Evolutionary conservation across 495 filamentous ascomycete species (phyloP), one percentile per base, ranked within the genome.

Genomic region (Hypoxylon lenormandii): DNA sequence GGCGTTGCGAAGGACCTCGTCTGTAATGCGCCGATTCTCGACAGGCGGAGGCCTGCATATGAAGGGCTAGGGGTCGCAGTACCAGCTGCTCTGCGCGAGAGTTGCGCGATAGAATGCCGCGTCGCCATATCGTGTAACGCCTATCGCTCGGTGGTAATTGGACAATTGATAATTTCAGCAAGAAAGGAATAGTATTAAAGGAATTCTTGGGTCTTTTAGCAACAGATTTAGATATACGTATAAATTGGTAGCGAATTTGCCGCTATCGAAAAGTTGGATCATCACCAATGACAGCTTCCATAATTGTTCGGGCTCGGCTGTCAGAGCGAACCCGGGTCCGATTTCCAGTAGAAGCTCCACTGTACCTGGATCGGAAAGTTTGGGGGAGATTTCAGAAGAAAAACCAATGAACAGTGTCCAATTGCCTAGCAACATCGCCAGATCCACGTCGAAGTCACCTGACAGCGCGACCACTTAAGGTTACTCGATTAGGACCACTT

Each of bases 1-100:
- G 87, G 84, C 26, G 88, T 92, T 16, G 91, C 90, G 51, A 92
- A 81, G 66, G 79, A 77, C 66, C 86, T 78, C 43, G 61, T 60
- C 68, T 84, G 83, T 69, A 74, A 58, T 54, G 67, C 26, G 68
- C 30, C 61, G 68, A 55, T 69, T 61, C 45, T 73, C 65, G 64
- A 64, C 23, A 48, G 36, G 54, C 49, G 54, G 71, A 57, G 49
- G 70, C 40, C 43, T 62, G 58, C 68, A 12, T 75, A 69, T 22
- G 67, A 72, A 47, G 75, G 51, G 48, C 62, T 73, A 16, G 64
- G 64, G 42, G 72, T 66, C 8, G 76, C 59, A 33, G 74, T 67
- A 64, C 74, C 69, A 60, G 77, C 74, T 60, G 78, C 78, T 64
- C 74, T 77, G 63, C 75, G 81, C 57, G 72, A 79, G 64, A 82